Percentiles rank a stretch among this genome's conserved stretches.
These are phyloP conservation scores for Tulasnella sp. DNA, from an alignment of 768 basidiomycete genomes.

Conservation along the genomic window DNA sequence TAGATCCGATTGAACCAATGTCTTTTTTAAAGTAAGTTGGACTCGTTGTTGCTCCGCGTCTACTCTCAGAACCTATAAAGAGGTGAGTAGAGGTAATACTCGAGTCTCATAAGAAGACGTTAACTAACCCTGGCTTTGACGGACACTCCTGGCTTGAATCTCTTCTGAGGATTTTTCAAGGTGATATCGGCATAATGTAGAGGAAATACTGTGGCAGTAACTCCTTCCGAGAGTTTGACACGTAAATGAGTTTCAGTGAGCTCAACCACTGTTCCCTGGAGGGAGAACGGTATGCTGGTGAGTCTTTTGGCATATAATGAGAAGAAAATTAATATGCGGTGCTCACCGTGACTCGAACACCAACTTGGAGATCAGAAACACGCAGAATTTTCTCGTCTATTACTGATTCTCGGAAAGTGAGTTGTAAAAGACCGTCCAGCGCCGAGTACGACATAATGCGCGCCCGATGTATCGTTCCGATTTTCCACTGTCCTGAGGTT, in stretches of 20 bases:
- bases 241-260: slow-evolving; percentile 72
- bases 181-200: slow-evolving; percentile 88
- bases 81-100: not conserved
- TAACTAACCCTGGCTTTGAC: slow-evolving; percentile 74
- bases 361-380: slow-evolving; percentile 68
- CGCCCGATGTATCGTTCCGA: slow-evolving; percentile 65
- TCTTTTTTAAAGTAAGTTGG: slow-evolving; percentile 81
- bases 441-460: slow-evolving; percentile 76
- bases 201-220: slow-evolving; percentile 91
- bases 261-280: slow-evolving; percentile 56
- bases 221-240: slow-evolving; percentile 70
- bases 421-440: slow-evolving; percentile 76
- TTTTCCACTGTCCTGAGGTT: slow-evolving; percentile 65
- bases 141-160: slow-evolving; percentile 67
- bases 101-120: not conserved
- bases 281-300: not conserved
- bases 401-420: slow-evolving; percentile 73
- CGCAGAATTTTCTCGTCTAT: slow-evolving; percentile 79
- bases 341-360: slow-evolving; percentile 66
- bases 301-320: not conserved
- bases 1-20: slow-evolving; percentile 65
- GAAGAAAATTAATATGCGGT: not conserved
- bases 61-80: slow-evolving; percentile 57
- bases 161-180: slow-evolving; percentile 85
- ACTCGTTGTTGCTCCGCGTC: slow-evolving; percentile 73